Evolutionary conservation across 2,329 filamentous ascomycete species (phyloP), one percentile per base, ranked within the genome.

Genomic region (Hirsutella thompsonii): DNA sequence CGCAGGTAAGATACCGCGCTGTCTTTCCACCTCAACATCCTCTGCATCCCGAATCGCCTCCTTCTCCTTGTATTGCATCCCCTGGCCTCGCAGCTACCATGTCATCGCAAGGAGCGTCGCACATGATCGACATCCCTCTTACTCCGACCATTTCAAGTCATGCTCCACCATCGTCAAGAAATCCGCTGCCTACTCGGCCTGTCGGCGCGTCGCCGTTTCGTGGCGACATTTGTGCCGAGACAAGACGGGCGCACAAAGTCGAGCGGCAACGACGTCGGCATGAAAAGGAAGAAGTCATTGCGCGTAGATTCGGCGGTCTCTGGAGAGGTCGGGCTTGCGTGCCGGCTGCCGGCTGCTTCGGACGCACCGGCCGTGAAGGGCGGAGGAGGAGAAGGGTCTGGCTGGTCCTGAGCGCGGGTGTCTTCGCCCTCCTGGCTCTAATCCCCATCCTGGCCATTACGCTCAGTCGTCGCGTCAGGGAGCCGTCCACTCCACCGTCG

Each of bases 241-340:
- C 56, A 26, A 69, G 61, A 32, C 59, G 54, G 28, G 59, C 58
- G 23, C 62, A 69, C 43, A 68, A 59, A 48, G 61, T 57, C 43
- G 80, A 72, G 55, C 67, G 64, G 35, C 66, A 65, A 52, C 70
- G 69, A 43, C 69, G 66, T 45, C 72, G 67, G 18, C 69, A 72
- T 43, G 79, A 85, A 54, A 81, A 80, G 44, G 79, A 85, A 56
- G 81, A 85, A 33, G 67, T 66, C 2, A 50, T 72, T 16, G 76
- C 73, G 1, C 68, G 66, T 38, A 76, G 70, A 46, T 55, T 67
- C 1, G 78, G 79, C 2, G 72, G 75, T 3, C 66, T 76, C 34
- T 84, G 80, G 78, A 72, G 74, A 51, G 79, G 79, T 2, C 70
- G 80, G 37, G 74, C 72, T 9, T 82, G 74, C 45, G 65, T 85